Base-by-base conservation (phyloP, 1,284 basidiomycete species). In the Coniferiporia weirii region DNA sequence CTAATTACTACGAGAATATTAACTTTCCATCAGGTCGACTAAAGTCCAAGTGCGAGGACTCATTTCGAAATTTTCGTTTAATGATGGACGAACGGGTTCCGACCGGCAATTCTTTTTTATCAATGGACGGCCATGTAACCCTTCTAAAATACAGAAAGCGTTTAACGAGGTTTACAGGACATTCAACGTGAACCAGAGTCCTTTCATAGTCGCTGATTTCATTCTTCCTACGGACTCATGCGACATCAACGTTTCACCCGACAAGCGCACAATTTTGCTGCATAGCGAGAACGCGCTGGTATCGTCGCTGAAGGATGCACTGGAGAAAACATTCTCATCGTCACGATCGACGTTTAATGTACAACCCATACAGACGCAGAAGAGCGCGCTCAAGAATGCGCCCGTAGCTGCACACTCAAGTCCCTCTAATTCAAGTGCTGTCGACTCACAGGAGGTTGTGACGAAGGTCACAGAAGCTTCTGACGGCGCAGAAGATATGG, bases 181-280 rank as follows among this genome's bases (percentile, higher is more conserved):
- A 0, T 85, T 96, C 62, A 77, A 71, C 98, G 4, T 91, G 92
- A 0, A 85, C 85, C 4, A 80, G 91, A 91, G 60, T 17, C 83
- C 83, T 0, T 72, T 81, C 22, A 71, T 83, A 19, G 70, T 85
- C 10, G 77, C 81, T 12, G 86, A 85, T 59, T 76, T 76, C 40
- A 63, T 69, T 27, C 67, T 80, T 3, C 75, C 49, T 22, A 44
- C 35, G 17, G 93, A 90, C 62, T 79, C 85, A 0, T 94, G 91
- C 67, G 97, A 99, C 69, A 87, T 99, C 69, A 99, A 99, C 66
- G 91, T 99, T 62, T 94, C 88, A 65, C 96, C 97, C 0, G 97
- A 99, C 74, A 99, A 99, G 70, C 82, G 97, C 4, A 97, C 93
- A 0, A 90, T 99, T 40, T 87, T 98, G 57, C 71, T 99, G 9